Base-by-base conservation (phyloP, 75 land plant species). In the Cryptomeria japonica region DNA sequence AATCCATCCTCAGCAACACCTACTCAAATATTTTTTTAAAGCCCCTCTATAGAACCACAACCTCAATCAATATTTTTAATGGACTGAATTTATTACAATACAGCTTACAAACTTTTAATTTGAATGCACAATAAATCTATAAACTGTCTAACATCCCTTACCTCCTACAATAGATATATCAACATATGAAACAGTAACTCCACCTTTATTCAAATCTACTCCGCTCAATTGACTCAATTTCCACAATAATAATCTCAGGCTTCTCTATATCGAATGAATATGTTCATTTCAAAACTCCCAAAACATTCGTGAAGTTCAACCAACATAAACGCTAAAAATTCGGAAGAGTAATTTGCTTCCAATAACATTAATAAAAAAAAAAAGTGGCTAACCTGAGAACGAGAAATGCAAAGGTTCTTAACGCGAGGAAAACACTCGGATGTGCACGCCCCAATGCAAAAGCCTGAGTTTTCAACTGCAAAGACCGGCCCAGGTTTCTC, bases 381-480 rank as follows among this genome's bases (percentile, higher is more conserved):
- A 25, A 0, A 0, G 28, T 38, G n/a, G 44, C 44, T 42, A 7
- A 89, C 86, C 86, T 64, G 37, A 76, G 87, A 84, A 68, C 78
- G 39, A 36, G 90, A 83, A 85, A 89, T 83, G 88, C 90, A 89
- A 10, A 89, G 87, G 25, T 78, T 78, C 51, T 79, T 88, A 14
- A 89, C 90, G 14, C 90, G 42, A 31, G 90, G 90, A 68, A 89
- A 89, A 56, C 90, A 89, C 85, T 89, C 90, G 28, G 88, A 42
- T 51, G 53, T 89, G 89, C 90, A 89, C 34, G 56, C 85, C 18
- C 90, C 90, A 31, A 84, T 87, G 78, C 90, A 87, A 88, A 88
- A 89, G 2, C 38, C 39, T 13, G 31, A 73, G 44, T 88, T 8
- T 25, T 87, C 47, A 25, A 89, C 68, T 14, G 51, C 87, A 86